These are phyloP conservation scores for Cochliopodium minus DNA, from an alignment of 208 protist species.

Conservation along the genomic window DNA sequence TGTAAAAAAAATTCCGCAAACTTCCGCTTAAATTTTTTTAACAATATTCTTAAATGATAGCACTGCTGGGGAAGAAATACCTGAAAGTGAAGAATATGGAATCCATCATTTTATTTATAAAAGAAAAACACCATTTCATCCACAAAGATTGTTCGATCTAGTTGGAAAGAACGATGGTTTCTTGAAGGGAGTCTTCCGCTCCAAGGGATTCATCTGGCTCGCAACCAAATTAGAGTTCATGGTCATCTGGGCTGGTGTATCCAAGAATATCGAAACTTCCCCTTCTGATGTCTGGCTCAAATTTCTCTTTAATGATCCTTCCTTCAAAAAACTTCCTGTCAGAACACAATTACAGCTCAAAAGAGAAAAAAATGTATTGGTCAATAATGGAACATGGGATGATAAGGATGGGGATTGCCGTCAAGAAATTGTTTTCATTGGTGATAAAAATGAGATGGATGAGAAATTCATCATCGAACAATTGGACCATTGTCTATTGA, in stretches of 20 bases:
- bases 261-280: background rate
- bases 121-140: slow-evolving; percentile 33
- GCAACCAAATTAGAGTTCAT: slow-evolving; percentile 5
- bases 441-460: slow-evolving; percentile 20
- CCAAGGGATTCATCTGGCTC: slow-evolving; percentile 42
- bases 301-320: background rate
- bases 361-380: background rate
- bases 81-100: slow-evolving; percentile 45
- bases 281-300: background rate
- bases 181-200: slow-evolving; percentile 21
- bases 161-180: background rate
- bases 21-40: background rate
- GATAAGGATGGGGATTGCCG: slow-evolving; percentile 25
- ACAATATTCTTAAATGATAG: background rate
- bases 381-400: slow-evolving; percentile 9
- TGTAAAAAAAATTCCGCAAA: slow-evolving; percentile 1
- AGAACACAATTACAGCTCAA: background rate
- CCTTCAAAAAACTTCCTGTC: background rate
- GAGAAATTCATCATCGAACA: slow-evolving; percentile 11
- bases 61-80: slow-evolving; percentile 17
- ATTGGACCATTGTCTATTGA: slow-evolving; percentile 31
- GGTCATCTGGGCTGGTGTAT: background rate
- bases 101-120: slow-evolving; percentile 38
- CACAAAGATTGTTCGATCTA: slow-evolving; percentile 23
- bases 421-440: slow-evolving; percentile 46